Evolutionary conservation across 2,329 filamentous ascomycete species (phyloP), one percentile per base, ranked within the genome.

Genomic region (Boeremia exigua): DNA sequence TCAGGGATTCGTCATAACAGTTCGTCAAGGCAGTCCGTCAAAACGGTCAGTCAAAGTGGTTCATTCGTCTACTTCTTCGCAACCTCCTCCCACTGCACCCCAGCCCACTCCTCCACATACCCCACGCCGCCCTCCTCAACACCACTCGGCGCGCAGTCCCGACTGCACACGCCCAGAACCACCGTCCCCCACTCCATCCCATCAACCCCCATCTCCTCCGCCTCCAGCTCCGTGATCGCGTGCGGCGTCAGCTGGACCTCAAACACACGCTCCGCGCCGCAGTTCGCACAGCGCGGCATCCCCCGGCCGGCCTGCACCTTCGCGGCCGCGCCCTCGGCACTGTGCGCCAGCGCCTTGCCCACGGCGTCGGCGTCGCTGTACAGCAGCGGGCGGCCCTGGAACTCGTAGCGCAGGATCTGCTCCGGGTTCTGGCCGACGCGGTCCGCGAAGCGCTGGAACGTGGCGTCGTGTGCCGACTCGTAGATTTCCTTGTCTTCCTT

Each of bases 141-240:
- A 0, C 84, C 83, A 6, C 75, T 75, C 14, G 86, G 85, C 67
- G 83, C 81, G 72, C 95, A 98, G 74, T 98, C 91, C 70, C 78
- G 85, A 62, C 84, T 86, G 74, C 95, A 99, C 7, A 96, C 92
- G 0, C 87, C 92, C 33, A 98, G 80, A 54, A 99, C 86, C 8
- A 99, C 84, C 0, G 92, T 98, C 0, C 94, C 94, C 95, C 95
- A 99, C 69, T 99, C 95, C 95, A 99, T 99, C 0, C 93, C 95
- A 47, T 80, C 96, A 83, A 78, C 78, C 63, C 61, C 79, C 79
- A 76, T 78, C 74, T 93, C 90, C 9, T 85, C 84, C 2, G 84
- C 87, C 79, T 98, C 95, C 49, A 98, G 80, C 80, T 96, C 90
- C 28, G 87, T 86, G 67, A 99, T 99, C 3, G 92, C 88, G 72